Evolutionary conservation across 78 protist species (phyloP), one percentile per base, ranked within the genome.

Genomic region (Tieghemostelium lacteum): DNA sequence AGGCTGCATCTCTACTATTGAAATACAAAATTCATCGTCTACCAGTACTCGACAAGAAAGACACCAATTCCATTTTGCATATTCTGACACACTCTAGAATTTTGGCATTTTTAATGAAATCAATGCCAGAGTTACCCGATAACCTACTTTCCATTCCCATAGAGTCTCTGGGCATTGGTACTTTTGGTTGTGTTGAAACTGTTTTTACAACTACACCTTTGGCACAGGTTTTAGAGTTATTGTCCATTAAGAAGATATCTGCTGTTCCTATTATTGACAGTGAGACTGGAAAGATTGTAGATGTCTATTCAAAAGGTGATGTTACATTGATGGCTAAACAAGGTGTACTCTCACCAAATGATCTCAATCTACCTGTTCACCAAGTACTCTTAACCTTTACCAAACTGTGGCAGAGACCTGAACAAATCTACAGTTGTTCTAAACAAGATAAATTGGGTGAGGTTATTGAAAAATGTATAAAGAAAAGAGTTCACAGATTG

Each of bases 221-320:
- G 24, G 71, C 49, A 22, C 52, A 73, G 24, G 92, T 86, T 49
- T 73, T 86, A 37, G 65, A 60, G 28, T 64, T 86, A 52, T 64
- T 86, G 50, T 73, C 92, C 2, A 75, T 58, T 12, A 73, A 73
- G 66, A 86, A 73, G 33, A 86, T 86, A 12, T 86, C 92, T 34
- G 92, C 92, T 26, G 92, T 86, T 24, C 92, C 92, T 36, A 86
- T 86, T 37, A 71, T 86, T 28, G 92, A 86, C 28, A 67, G 75
- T 42, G 92, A 86, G 34, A 60, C 65, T 36, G 58, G 62, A 20
- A 73, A 86, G 22, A 71, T 86, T 28, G 66, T 86, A 36, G 92
- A 86, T 86, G 92, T 86, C 28, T 86, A 87, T 74, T 87, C 93
- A 57, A 87, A 87, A 42, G 49, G 93, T 63, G 93, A 87, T 69